Evolutionary conservation across 2,329 filamentous ascomycete species (phyloP).

Genomic region (Daldinia eschscholtzii): DNA sequence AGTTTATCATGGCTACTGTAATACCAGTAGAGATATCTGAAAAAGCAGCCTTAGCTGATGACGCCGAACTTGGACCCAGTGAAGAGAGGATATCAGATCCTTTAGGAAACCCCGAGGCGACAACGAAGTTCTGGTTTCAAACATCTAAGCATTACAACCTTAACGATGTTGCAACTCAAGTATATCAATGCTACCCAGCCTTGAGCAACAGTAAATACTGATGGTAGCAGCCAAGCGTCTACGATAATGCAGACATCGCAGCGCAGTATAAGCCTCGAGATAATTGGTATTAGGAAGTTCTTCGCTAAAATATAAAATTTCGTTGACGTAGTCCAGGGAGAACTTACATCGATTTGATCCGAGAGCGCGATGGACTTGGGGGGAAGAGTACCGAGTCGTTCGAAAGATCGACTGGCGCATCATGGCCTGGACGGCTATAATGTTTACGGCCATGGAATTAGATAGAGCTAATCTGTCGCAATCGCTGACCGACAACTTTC

Average conservation of each 20-base stretch:
- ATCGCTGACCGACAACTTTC: conserved; percentile 63
- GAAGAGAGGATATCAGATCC: conserved; percentile 39
- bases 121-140: conserved; percentile 54
- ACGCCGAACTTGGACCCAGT: conserved; percentile 30
- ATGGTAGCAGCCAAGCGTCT: conserved; percentile 58
- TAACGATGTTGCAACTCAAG: conserved; percentile 49
- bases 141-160: conserved; percentile 46
- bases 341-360: conserved; percentile 54
- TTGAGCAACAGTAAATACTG: not conserved
- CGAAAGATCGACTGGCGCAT: conserved; percentile 54
- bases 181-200: conserved; percentile 12
- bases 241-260: conserved; percentile 58
- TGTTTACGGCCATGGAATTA: conserved; percentile 65
- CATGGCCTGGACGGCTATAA: conserved; percentile 62
- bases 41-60: conserved; percentile 38
- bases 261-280: conserved; percentile 54
- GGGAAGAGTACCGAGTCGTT: conserved; percentile 50
- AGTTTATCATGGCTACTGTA: conserved; percentile 46
- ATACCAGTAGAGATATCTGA: conserved; percentile 37
- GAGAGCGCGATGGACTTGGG: conserved; percentile 53
- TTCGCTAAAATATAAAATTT: not conserved
- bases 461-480: conserved; percentile 62
- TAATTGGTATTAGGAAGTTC: conserved; percentile 43
- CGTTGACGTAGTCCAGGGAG: conserved; percentile 44
- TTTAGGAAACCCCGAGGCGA: conserved; percentile 45